These are phyloP conservation scores for Amylostereum chailletii DNA, from an alignment of 1,284 basidiomycete genomes.

Conservation along the genomic window DNA sequence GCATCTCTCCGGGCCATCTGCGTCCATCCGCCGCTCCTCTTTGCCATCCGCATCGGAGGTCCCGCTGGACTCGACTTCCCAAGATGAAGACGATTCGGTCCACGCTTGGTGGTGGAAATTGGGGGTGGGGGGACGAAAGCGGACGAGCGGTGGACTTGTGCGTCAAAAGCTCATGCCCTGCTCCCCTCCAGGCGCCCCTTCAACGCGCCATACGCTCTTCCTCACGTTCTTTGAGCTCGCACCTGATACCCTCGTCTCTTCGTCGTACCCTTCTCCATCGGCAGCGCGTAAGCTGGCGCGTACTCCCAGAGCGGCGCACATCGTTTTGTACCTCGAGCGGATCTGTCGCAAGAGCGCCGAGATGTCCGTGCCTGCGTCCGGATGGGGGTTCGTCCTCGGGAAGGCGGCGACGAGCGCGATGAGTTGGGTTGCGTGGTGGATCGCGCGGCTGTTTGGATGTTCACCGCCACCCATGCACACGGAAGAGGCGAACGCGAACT, in stretches of 20 bases:
- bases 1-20: too few species aligned
- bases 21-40: too few species aligned
- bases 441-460: slow-evolving; percentile 38
- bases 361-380: slow-evolving; percentile 56
- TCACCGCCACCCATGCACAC: background rate
- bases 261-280: slow-evolving; percentile 5
- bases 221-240: slow-evolving; percentile 4
- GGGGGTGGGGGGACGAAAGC: too few species aligned
- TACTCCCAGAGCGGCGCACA: slow-evolving; percentile 80
- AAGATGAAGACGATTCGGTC: too few species aligned
- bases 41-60: too few species aligned
- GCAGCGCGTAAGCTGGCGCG: slow-evolving; percentile 48
- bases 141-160: background rate
- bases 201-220: slow-evolving; percentile 9
- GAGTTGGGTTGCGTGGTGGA: slow-evolving; percentile 59
- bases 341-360: slow-evolving; percentile 75
- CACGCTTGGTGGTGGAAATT: too few species aligned
- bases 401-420: slow-evolving; percentile 70
- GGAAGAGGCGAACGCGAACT: slow-evolving; percentile 2
- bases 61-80: too few species aligned
- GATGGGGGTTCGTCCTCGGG: slow-evolving; percentile 66
- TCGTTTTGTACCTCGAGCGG: slow-evolving; percentile 78
- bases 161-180: slow-evolving; percentile 12
- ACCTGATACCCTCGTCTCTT: background rate
- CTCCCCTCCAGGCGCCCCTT: slow-evolving; percentile 5